phyloP scores from a whole-genome alignment of 352 stramenopile species.

The Phytophthora fragariaefolia region DNA sequence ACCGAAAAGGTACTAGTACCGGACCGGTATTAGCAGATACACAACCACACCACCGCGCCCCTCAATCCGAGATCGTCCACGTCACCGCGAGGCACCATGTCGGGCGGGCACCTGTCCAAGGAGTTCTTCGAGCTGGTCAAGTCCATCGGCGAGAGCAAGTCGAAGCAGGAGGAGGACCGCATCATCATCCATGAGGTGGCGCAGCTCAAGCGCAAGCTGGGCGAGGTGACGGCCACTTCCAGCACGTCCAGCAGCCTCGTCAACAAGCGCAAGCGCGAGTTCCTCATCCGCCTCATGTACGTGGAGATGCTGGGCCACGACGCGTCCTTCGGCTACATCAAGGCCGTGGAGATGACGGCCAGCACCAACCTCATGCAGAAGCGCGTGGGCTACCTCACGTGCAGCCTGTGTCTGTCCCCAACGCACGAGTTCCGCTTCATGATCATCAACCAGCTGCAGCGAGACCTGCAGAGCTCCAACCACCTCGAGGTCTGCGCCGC shows the following conservation, averaged over 20 bases:
- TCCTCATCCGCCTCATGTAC: conserved; percentile 99
- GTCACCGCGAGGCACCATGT: conserved; percentile 56
- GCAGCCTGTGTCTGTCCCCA: conserved; percentile 94
- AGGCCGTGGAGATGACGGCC: conserved; percentile 97
- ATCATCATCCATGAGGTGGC: conserved; percentile 98
- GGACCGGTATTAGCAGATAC: background rate
- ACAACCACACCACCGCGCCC: conserved; percentile 17
- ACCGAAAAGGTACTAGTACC: no score
- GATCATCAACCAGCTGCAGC: conserved; percentile 99
- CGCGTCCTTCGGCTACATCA: conserved; percentile 99
- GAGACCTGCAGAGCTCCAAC: conserved; percentile 91
- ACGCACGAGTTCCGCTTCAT: conserved; percentile 99
- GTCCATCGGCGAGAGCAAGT: conserved; percentile 99
- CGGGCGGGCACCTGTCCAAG: conserved; percentile 91
- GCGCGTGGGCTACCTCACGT: conserved; percentile 97
- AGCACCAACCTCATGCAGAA: conserved; percentile 99
- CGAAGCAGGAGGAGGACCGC: conserved; percentile 99
- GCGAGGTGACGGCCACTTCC: conserved; percentile 80
- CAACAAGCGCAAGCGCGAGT: conserved; percentile 99
- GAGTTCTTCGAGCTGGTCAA: conserved; percentile 99
- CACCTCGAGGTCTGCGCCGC: conserved; percentile 95
- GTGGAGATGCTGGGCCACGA: conserved; percentile 99
- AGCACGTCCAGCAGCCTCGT: conserved; percentile 75
- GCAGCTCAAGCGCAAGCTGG: conserved; percentile 96
- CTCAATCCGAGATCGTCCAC: conserved; percentile 34